Conservation (phyloP, 495 filamentous ascomycete genomes). For the Hypoxylon intermedium region DNA sequence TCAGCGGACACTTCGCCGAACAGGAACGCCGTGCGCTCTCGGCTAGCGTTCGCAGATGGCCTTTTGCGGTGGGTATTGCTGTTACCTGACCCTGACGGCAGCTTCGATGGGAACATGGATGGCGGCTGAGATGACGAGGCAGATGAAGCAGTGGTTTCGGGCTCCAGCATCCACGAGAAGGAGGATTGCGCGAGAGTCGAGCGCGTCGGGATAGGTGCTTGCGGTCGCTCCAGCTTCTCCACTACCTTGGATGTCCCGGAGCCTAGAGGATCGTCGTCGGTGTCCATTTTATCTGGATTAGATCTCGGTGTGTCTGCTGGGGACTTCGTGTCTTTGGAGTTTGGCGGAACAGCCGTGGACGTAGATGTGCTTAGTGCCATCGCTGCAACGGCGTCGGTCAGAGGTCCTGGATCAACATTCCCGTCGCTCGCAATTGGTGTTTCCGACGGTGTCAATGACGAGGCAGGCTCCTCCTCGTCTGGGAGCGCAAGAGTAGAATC, state of each 20-base stretch:
- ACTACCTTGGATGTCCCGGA: conserved; percentile 18
- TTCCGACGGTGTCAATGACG: conserved; percentile 11
- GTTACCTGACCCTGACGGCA: conserved; percentile 15
- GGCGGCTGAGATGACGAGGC: conserved; percentile 26
- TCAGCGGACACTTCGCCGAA: conserved; percentile 59
- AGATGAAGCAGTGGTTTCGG: conserved; percentile 41
- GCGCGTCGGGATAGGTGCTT: conserved; percentile 57
- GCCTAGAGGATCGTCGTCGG: conserved; percentile 20
- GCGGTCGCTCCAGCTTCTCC: conserved; percentile 19
- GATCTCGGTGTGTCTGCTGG: not conserved
- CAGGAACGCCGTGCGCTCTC: conserved; percentile 62
- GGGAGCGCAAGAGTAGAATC: conserved; percentile 66
- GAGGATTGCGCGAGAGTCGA: conserved; percentile 80
- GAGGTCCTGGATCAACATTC: conserved; percentile 23
- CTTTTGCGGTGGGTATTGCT: conserved; percentile 43
- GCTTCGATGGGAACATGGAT: conserved; percentile 33
- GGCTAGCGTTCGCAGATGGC: conserved; percentile 51
- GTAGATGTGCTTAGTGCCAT: conserved; percentile 29
- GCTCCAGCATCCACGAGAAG: conserved; percentile 93
- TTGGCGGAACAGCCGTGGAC: conserved; percentile 1
- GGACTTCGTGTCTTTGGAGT: conserved; percentile 1
- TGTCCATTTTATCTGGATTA: conserved; percentile 24
- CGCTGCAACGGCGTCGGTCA: conserved; percentile 37
- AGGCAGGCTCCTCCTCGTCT: conserved; percentile 47
- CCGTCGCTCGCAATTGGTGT: conserved; percentile 8